Percentiles rank a stretch among this genome's conserved stretches.
Evolutionary conservation across 1,139 yeast species (phyloP).

Genomic region (Taphrina communis): DNA sequence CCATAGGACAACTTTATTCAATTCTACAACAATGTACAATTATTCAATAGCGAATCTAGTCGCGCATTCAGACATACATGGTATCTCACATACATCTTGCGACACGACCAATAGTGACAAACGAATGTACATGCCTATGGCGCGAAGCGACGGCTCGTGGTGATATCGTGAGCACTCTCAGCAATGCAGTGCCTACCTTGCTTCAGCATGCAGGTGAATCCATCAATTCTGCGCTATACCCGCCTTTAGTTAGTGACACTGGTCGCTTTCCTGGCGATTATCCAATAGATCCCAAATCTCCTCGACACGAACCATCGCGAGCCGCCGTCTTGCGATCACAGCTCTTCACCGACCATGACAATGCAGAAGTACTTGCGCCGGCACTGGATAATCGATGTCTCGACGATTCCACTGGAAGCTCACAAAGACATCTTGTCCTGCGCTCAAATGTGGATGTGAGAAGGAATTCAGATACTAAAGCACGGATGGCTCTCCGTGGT

Average conservation of each 20-base stretch:
- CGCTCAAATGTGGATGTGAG: background rate
- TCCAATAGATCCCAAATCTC: background rate
- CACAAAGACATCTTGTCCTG: background rate
- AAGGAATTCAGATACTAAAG: background rate
- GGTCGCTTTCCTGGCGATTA: background rate
- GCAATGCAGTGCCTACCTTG: background rate
- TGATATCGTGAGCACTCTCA: background rate
- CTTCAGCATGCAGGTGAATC: background rate
- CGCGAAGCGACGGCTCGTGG: background rate
- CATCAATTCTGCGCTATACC: background rate
- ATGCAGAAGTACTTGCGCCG: background rate
- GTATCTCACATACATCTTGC: background rate
- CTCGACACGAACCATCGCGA: background rate
- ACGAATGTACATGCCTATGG: slow-evolving; percentile 5
- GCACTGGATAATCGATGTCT: background rate
- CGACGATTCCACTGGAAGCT: background rate
- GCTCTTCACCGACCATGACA: background rate
- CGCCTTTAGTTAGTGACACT: background rate
- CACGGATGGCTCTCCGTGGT: background rate
- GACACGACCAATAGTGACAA: background rate
- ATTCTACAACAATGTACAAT: too few species aligned
- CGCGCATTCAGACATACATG: background rate
- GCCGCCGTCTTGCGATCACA: background rate
- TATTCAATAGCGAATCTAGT: background rate
- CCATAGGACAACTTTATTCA: too few species aligned